phyloP scores from a whole-genome alignment of 129 eudicot species.

The Logfia minima region DNA sequence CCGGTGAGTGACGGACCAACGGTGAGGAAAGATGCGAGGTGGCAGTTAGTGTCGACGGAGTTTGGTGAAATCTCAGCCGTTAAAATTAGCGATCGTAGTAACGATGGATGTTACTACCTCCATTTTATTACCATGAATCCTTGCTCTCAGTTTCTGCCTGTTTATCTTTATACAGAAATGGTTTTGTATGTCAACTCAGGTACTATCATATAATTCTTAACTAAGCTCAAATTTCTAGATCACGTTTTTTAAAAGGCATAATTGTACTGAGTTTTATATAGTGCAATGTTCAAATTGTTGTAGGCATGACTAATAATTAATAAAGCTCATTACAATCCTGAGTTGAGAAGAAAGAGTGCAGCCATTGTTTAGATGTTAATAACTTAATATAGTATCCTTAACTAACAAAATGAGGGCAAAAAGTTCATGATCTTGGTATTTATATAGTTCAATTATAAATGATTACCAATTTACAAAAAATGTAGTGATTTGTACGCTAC shows the following conservation, averaged over 20 bases:
- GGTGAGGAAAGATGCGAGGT: conserved; percentile 52
- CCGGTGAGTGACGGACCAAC: conserved; percentile 22
- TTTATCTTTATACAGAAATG: conserved; percentile 60
- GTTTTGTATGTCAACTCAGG: conserved; percentile 74
- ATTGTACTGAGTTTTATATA: neutral
- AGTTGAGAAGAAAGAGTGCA: too few relatives aligned
- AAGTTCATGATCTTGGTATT: too few relatives aligned
- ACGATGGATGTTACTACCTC: conserved; percentile 47
- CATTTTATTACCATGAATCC: conserved; percentile 68
- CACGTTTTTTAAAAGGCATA: neutral
- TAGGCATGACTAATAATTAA: neutral
- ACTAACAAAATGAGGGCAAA: too few relatives aligned
- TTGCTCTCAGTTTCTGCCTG: conserved; percentile 62
- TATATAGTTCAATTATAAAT: too few relatives aligned
- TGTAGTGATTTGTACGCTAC: too few relatives aligned
- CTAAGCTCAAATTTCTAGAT: neutral
- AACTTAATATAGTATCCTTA: too few relatives aligned
- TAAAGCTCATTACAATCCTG: neutral
- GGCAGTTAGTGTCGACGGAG: conserved; percentile 42
- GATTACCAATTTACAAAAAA: too few relatives aligned
- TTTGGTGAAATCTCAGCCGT: conserved; percentile 60
- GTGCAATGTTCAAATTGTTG: too few relatives aligned
- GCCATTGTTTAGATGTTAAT: too few relatives aligned
- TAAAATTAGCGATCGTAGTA: conserved; percentile 35
- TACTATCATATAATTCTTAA: conserved; percentile 25